Evolutionary conservation across 2,329 filamentous ascomycete species (phyloP), one percentile per base, ranked within the genome.

Genomic region (Stagonosporopsis tanaceti): DNA sequence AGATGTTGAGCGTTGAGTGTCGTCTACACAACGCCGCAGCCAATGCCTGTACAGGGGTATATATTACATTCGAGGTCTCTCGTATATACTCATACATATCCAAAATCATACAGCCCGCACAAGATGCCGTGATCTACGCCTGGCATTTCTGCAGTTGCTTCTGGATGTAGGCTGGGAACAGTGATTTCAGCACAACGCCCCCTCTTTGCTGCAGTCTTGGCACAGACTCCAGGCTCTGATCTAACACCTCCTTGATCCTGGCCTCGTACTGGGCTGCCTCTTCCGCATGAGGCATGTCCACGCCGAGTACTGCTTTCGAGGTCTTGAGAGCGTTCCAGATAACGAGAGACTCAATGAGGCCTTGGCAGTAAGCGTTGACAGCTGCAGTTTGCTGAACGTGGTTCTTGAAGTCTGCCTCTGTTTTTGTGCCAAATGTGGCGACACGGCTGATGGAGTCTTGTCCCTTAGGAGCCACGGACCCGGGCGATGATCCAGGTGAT

Each of bases 321-420:
- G 80, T 72, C 44, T 64, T 70, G n/a, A 82, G 70, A n/a, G 76
- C 79, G 55, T 80, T 78, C 73, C 74, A 79, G 22, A 80, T 64
- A 12, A 77, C 72, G 9, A 79, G 63, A 4, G 71, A 65, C 4
- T 67, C 62, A 8, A 75, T 44, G 30, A 79, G 70, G 4, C 67
- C 59, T 47, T 62, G 63, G 60, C 27, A 50, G 51, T 60, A 55
- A 30, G 30, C 8, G n/a, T 27, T 46, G 7, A 53, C 42, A 41
- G 55, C 62, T 9, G 2, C 12, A 9, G 41, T 15, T 24, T 64
- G 60, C 1, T 2, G 5, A 2, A 20, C 8, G 1, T 1, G 22
- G 28, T 45, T 62, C 35, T 41, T 7, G 53, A 61, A 68, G 32
- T 65, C 57, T 47, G 61, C 14, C 34, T 63, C 30, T 17, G 58